Percentiles rank a stretch among this genome's conserved stretches.
Conservation (phyloP, 164 flowering plant species). For the Aristolochia fimbriata region DNA sequence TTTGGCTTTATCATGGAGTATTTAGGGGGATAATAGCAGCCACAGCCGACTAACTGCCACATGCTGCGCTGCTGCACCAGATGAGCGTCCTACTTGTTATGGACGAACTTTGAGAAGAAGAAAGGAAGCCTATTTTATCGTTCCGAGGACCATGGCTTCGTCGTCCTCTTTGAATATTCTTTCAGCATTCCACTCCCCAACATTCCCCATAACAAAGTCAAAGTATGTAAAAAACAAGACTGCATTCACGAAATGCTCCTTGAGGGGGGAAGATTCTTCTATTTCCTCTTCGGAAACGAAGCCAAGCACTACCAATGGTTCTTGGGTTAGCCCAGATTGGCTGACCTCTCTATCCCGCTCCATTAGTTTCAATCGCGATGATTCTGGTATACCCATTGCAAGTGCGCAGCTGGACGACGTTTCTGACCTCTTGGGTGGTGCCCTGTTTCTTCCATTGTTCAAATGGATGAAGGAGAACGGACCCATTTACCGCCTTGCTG, state of each 20-base stretch:
- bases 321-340: slow-evolving; percentile 97
- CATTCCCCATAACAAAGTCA: too few relatives aligned
- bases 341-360: slow-evolving; percentile 54
- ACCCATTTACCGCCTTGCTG: slow-evolving; percentile 77
- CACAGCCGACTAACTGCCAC: too few relatives aligned
- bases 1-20: too few relatives aligned
- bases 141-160: too few relatives aligned
- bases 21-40: too few relatives aligned
- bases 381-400: slow-evolving; percentile 77
- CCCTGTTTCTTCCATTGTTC: slow-evolving; percentile 75
- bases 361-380: slow-evolving; percentile 25
- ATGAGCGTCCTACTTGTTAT: too few relatives aligned
- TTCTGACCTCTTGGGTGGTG: slow-evolving; percentile 80
- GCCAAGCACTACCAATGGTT: slow-evolving; percentile 13
- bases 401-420: slow-evolving; percentile 81
- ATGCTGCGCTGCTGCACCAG: too few relatives aligned
- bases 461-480: slow-evolving; percentile 87
- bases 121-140: too few relatives aligned
- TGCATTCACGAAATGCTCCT: slow-evolving; percentile 19
- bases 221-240: too few relatives aligned
- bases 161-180: too few relatives aligned
- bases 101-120: too few relatives aligned
- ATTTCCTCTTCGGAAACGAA: slow-evolving; percentile 2
- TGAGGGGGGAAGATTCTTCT: slow-evolving; percentile 5
- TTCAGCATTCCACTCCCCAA: too few relatives aligned